Evolutionary conservation across 2,329 filamentous ascomycete species (phyloP).

Genomic region (Colletotrichum destructivum): DNA sequence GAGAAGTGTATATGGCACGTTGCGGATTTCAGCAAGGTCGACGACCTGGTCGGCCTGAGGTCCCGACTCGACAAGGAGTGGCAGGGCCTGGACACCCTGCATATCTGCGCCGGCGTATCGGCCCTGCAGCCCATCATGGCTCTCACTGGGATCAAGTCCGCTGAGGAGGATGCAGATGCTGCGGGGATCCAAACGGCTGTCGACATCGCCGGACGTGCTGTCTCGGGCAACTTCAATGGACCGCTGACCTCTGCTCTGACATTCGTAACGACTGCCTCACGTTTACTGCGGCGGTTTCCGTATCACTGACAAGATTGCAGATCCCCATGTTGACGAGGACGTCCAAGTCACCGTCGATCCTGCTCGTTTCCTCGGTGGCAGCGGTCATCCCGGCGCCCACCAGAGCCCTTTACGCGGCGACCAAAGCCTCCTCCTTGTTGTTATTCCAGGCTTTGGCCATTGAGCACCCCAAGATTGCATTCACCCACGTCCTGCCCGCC

Average conservation of each 20-base stretch:
- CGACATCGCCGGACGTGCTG: constrained; percentile 25
- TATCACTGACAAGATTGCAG: constrained; percentile 13
- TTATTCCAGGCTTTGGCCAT: constrained; percentile 30
- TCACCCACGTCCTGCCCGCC: constrained; percentile 31
- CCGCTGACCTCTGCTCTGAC: constrained; percentile 23
- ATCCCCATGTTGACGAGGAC: constrained; percentile 35
- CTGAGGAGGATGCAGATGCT: constrained; percentile 7
- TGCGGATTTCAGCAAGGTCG: constrained; percentile 22
- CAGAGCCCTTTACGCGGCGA: constrained; percentile 28
- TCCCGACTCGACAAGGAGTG: constrained; percentile 30
- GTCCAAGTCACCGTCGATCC: constrained; percentile 17
- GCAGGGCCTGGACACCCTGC: constrained; percentile 25
- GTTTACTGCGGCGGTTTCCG: too few species aligned
- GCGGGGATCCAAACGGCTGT: constrained; percentile 24
- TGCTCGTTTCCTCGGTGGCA: constrained; percentile 33
- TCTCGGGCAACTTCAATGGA: constrained; percentile 33
- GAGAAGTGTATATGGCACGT: constrained; percentile 23
- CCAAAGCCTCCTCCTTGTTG: constrained; percentile 31
- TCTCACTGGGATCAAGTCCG: constrained; percentile 19
- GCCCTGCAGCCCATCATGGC: constrained; percentile 34
- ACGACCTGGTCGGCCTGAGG: constrained; percentile 24
- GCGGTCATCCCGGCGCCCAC: constrained; percentile 33
- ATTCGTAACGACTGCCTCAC: constrained; percentile 9
- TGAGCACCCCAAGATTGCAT: constrained; percentile 28
- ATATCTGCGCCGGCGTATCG: constrained; percentile 30